Base-by-base conservation (phyloP, 129 eudicot genomes). In the Cynara cardunculus region DNA sequence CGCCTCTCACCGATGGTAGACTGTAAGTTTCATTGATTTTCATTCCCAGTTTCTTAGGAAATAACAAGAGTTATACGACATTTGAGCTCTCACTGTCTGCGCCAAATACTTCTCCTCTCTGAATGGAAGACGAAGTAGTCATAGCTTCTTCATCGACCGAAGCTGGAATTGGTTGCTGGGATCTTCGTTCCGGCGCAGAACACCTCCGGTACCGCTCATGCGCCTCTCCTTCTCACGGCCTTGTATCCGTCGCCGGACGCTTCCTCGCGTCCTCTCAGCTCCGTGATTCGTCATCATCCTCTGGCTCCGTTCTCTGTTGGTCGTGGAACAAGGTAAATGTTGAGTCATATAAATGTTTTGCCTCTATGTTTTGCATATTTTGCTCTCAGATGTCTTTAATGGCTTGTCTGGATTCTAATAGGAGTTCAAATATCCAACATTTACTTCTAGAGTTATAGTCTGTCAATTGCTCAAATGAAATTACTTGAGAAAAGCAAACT, bases 131-230 rank as follows among this genome's bases (percentile, higher is more conserved):
- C 19, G 91, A 94, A 84, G 49, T 88, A 6, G 87, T 91, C 9
- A 62, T 91, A 2, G 98, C 97, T 5, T 94, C 98, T 11, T 86
- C 98, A 8, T 87, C 92, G 19, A 82, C 78, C 0, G 97, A 94
- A 25, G 92, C 86, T 5, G 98, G 97, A 69, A 82, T 94, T 22
- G 92, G 92, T 73, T 94, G 98, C 84, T 91, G 97, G 95, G 92
- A 88, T 88, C 83, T 91, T 25, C 94, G 77, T 39, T 88, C 93
- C n/a, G 98, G 97, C 7, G 78, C 90, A 22, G 97, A 91, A 83
- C 86, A 87, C 78, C 79, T 90, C 84, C 97, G 96, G 18, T 90
- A 74, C 73, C 86, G 90, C 10, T 75, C 89, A 8, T 94, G 97
- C 81, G 73, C 93, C 67, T 90, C 97, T 37, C 87, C 97, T 73